phyloP scores from a whole-genome alignment of 2,329 filamentous ascomycete genomes.

The Paraphoma chrysanthemicola region DNA sequence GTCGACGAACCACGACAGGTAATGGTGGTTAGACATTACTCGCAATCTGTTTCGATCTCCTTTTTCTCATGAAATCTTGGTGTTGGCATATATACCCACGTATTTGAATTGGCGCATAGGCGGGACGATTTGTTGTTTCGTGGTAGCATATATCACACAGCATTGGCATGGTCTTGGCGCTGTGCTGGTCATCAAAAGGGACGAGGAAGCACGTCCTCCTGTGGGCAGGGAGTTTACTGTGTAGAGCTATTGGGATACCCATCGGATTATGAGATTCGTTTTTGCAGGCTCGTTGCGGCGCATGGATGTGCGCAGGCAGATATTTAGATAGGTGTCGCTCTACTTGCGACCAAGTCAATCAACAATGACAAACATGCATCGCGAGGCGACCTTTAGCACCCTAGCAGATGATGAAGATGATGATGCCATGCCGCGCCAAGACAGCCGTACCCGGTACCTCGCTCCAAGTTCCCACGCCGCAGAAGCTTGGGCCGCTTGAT shows the following conservation, averaged over 20 bases:
- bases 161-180: slow-evolving; percentile 37
- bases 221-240: background rate
- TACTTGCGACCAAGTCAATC: too few species aligned
- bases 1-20: slow-evolving; percentile 41
- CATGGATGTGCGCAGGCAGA: background rate
- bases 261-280: slow-evolving; percentile 29
- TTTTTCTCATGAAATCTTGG: slow-evolving; percentile 24
- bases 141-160: slow-evolving; percentile 23
- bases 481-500: background rate
- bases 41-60: slow-evolving; percentile 19
- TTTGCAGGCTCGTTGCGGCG: background rate
- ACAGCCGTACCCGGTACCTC: background rate
- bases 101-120: slow-evolving; percentile 29
- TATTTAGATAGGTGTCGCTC: background rate
- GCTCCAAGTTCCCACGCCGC: too few species aligned
- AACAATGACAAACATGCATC: too few species aligned
- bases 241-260: slow-evolving; percentile 35
- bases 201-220: background rate
- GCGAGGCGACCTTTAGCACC: too few species aligned
- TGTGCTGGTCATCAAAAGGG: slow-evolving; percentile 21
- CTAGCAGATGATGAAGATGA: background rate
- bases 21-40: slow-evolving; percentile 7
- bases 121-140: slow-evolving; percentile 8
- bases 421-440: background rate
- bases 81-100: slow-evolving; percentile 30